A percentile compares a stretch with the other conserved stretches of the same genome.
Evolutionary conservation across 331 rosid species (phyloP).

Genomic region (Pyrus hybrid): DNA sequence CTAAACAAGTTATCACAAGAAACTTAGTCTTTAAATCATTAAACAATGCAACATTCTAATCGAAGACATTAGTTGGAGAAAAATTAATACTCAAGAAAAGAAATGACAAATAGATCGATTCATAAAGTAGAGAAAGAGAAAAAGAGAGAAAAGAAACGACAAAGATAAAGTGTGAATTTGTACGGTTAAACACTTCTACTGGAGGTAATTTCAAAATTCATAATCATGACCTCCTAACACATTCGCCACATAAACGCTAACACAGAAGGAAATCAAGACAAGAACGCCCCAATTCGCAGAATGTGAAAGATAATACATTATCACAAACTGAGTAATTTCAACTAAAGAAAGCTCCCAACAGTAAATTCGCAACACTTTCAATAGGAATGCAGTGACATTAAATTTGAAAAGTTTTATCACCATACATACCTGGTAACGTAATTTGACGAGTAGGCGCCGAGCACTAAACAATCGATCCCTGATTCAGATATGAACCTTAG

Average conservation of each 20-base stretch:
- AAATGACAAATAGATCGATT: not conserved
- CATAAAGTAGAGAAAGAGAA: not conserved
- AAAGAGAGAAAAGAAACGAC: too few species aligned
- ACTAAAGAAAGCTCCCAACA: not conserved
- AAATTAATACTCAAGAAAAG: not conserved
- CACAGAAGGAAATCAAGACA: too few species aligned
- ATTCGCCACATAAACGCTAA: too few species aligned
- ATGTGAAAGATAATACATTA: too few species aligned
- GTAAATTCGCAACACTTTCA: not conserved
- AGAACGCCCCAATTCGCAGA: too few species aligned
- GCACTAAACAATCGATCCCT: slow-evolving; percentile 46
- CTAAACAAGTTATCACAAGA: slow-evolving; percentile 21
- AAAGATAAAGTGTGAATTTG: too few species aligned
- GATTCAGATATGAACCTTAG: slow-evolving; percentile 49
- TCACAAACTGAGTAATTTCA: not conserved
- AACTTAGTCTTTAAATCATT: slow-evolving; percentile 1
- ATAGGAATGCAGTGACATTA: not conserved
- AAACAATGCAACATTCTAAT: not conserved
- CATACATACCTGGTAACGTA: slow-evolving; percentile 49
- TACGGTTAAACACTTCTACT: too few species aligned
- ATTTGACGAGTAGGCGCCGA: slow-evolving; percentile 60
- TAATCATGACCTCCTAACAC: not conserved
- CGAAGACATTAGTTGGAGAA: not conserved
- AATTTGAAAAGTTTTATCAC: not conserved
- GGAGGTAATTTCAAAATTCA: not conserved